Evolutionary conservation across 176 grass and related monocot species (phyloP).

Genomic region (Aegilops bicornis): DNA sequence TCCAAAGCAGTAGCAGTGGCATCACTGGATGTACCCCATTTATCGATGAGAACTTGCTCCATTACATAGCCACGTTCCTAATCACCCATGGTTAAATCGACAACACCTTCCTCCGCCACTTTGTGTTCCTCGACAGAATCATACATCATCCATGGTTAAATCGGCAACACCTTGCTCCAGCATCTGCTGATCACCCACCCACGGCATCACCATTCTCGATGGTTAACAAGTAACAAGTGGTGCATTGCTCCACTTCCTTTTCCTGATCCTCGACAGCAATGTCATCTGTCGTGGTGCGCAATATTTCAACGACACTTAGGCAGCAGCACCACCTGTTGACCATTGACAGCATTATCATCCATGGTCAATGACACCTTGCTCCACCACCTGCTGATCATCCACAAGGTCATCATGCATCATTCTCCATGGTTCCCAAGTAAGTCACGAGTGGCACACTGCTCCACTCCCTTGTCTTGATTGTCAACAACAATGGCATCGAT

Average conservation of each 20-base stretch:
- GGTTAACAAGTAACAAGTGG: not conserved
- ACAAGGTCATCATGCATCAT: not conserved
- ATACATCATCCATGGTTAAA: no score
- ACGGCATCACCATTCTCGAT: not conserved
- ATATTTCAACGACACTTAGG: not conserved
- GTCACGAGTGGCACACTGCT: not conserved
- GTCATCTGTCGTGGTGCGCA: not conserved
- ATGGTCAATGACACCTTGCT: not conserved
- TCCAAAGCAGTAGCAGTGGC: no score
- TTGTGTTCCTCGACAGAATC: no score
- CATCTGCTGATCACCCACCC: no score
- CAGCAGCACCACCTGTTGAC: not conserved
- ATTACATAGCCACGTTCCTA: no score
- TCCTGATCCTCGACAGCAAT: conserved; percentile 11
- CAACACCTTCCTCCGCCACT: no score
- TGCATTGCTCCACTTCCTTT: not conserved
- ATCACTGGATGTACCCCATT: no score
- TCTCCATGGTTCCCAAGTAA: not conserved
- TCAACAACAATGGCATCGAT: conserved; percentile 2
- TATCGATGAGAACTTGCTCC: no score
- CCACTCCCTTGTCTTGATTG: not conserved
- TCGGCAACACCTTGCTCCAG: no score
- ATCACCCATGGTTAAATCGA: no score
- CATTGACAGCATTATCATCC: not conserved
- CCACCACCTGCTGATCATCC: not conserved